These are phyloP conservation scores for Neurospora tetrasperma DNA, from an alignment of 495 filamentous ascomycete genomes.

Conservation along the genomic window DNA sequence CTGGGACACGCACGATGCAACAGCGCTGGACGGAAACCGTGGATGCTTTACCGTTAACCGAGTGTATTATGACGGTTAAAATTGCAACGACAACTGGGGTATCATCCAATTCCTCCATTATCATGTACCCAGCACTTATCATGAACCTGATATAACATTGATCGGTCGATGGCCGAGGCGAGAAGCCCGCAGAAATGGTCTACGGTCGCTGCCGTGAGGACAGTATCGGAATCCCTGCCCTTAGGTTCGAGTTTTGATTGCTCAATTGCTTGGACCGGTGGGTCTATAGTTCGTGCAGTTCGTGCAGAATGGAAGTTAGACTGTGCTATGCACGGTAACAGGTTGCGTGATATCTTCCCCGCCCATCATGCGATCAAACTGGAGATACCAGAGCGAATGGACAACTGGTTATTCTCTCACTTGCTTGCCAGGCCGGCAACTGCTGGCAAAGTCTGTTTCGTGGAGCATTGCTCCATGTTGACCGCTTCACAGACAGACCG, in stretches of 20 bases:
- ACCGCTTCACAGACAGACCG: background rate
- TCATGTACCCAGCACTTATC: background rate
- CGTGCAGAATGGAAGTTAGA: background rate
- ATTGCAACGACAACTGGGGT: background rate
- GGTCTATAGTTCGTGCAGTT: background rate
- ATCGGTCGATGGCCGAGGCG: background rate
- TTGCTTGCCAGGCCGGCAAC: background rate
- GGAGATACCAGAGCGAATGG: background rate
- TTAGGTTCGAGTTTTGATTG: background rate
- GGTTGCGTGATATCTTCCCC: background rate
- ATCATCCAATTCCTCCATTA: background rate
- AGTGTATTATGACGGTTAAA: background rate
- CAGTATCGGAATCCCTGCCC: background rate
- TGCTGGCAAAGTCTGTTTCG: background rate
- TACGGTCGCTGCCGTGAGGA: background rate
- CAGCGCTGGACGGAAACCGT: background rate
- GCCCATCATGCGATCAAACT: background rate
- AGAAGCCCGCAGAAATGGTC: background rate
- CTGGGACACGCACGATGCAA: background rate
- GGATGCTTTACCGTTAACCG: background rate
- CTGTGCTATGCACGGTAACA: background rate
- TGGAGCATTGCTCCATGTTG: background rate
- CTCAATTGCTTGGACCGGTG: background rate
- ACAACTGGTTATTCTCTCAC: background rate
- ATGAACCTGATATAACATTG: background rate